Conservation (phyloP, 2,329 filamentous ascomycete genomes). For the Microdochium trichocladiopsis region DNA sequence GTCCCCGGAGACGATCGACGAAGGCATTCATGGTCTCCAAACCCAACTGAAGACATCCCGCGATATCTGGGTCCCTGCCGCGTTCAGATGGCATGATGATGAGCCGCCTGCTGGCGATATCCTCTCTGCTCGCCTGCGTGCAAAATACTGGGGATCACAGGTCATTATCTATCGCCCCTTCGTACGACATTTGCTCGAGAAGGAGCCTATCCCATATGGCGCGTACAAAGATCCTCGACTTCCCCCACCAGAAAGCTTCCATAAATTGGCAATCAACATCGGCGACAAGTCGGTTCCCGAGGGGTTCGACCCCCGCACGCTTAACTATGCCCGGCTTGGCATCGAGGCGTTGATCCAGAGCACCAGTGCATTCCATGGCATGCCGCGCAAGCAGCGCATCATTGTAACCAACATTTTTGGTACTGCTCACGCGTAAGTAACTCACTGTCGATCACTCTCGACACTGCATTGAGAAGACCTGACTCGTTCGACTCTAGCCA, state of each 20-base stretch:
- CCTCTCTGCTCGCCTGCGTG: constrained; percentile 74
- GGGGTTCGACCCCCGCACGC: constrained; percentile 36
- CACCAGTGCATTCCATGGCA: constrained; percentile 70
- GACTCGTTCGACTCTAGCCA: no score
- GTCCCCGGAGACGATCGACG: background rate
- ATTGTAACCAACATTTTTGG: constrained; percentile 96
- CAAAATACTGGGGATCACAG: constrained; percentile 89
- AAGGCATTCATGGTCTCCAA: constrained; percentile 35
- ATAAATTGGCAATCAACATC: constrained; percentile 4
- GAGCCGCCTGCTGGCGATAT: constrained; percentile 71
- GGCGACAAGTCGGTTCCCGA: constrained; percentile 12
- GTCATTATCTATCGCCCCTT: constrained; percentile 87
- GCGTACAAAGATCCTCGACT: constrained; percentile 12
- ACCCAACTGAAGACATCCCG: constrained; percentile 34
- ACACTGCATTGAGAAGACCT: no score
- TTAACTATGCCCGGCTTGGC: constrained; percentile 52
- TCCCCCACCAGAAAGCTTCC: constrained; percentile 8
- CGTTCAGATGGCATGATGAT: constrained; percentile 52
- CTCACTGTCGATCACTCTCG: background rate
- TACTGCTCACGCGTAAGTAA: constrained; percentile 86
- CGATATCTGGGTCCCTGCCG: constrained; percentile 38
- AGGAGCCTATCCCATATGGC: constrained; percentile 9
- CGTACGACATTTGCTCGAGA: constrained; percentile 46
- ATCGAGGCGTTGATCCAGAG: constrained; percentile 75
- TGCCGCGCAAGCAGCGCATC: constrained; percentile 53